Base-by-base conservation (phyloP, 352 stramenopile genomes). In the Phytopythium vexans region DNA sequence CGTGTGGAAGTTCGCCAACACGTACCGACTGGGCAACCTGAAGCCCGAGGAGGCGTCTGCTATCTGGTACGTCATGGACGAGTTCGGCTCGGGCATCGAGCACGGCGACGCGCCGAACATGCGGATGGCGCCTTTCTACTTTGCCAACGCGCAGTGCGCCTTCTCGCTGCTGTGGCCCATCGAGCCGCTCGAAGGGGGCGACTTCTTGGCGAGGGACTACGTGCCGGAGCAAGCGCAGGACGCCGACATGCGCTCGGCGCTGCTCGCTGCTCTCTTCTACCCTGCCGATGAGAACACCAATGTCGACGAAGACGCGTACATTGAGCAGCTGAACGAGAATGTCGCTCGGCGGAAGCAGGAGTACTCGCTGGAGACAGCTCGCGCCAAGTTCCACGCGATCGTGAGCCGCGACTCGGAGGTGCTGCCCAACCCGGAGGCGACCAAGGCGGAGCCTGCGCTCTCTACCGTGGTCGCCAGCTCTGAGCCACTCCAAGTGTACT, bases 11-110 rank as follows among this genome's bases (percentile, higher is more conserved):
- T 76, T 70, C 44, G 65, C 68, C 58, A 80, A 78, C 52, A 80
- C 72, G 34, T 83, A 83, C 46, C 57, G 65, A 16, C 60, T 83
- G 35, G 70, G 70, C 31, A 73, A 75, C 40, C 49, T 70, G 8
- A 72, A 69, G 41, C 70, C 64, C 5, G 72, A 77, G 54, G 64
- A 77, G 12, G 53, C 64, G 15, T 64, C 64, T 36, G 54, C 72
- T 27, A 83, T 80, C 45, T 83, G 72, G 70, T 83, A 83, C 56
- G 60, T 83, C 42, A 80, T 83, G 72, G 72, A 83, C 46, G 70
- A 83, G 57, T 72, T 83, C 38, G 72, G 72, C 37, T 78, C 67
- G 21, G 72, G 67, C 6, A 80, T 83, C 42, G 72, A 83, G 44
- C 72, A 83, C 54, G 48, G 48, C 9, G 52, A 77, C 36, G 60